Base-by-base conservation (phyloP, 176 grass and related monocot genomes). In the Dendrocalamus sinicus region DNA sequence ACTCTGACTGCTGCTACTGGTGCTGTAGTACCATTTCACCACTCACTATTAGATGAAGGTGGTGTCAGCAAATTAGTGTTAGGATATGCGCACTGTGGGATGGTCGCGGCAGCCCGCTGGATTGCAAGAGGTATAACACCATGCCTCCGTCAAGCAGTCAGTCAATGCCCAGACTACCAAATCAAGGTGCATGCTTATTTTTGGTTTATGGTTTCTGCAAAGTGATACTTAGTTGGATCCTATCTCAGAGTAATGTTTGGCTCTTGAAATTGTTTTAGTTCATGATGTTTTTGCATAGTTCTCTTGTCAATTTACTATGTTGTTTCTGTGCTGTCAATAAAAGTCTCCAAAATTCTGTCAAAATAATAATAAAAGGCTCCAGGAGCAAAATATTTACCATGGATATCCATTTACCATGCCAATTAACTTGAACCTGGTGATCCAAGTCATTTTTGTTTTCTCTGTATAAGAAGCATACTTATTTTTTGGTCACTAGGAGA, bases 71-170 rank as follows among this genome's bases (percentile, higher is more conserved):
- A 99, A 76, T 83, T 99, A 88, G 93, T 96, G 40, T 85, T 98
- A 84, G 95, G 95, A 16, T 98, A 98, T 89, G 95, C 95, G 22
- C 95, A 98, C 41, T 98, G 95, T 93, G 95, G 94, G 47, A 96
- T 96, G 94, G 94, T 91, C 67, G 94, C 91, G 4, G 94, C 86
- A 71, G 94, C 91, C n/a, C 89, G 94, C 54, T 96, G 94, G 96
- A 99, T 99, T 91, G 93, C 93, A 82, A 92, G 90, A 89, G 72
- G 85, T 82, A 93, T 90, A 86, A 92, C 70, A 39, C 92, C 96
- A 77, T 91, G 88, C 73, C 93, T 99, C 71, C 37, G 53, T 64
- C 78, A 91, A 84, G 92, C 90, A 76, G 66, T 94, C 75, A 92
- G 73, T 76, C 83, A 92, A 50, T 87, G 69, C 78, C 93, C 93